Evolutionary conservation across 306 rosid species (phyloP).

Genomic region (Alnus glutinosa): DNA sequence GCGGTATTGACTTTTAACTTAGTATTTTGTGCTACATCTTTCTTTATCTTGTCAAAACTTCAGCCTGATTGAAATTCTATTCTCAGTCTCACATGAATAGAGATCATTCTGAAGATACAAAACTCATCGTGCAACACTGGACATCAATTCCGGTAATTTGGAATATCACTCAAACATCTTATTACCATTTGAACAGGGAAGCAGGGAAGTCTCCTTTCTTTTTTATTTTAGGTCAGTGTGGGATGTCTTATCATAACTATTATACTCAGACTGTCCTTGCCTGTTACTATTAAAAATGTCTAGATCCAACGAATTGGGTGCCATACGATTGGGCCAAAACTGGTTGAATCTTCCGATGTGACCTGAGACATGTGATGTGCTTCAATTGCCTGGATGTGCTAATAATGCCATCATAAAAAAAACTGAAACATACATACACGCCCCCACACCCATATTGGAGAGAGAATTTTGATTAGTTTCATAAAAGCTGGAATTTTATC

Average conservation of each 20-base stretch:
- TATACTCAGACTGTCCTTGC: neutral
- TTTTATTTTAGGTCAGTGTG: constrained; percentile 16
- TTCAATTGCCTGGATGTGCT: neutral
- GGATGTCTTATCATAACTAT: constrained; percentile 5
- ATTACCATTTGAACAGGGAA: constrained; percentile 16
- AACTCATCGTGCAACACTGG: constrained; percentile 81
- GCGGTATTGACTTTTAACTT: constrained; percentile 50
- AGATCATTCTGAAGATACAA: constrained; percentile 94
- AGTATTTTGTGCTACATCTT: constrained; percentile 16
- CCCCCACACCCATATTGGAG: neutral
- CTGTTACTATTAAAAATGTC: neutral
- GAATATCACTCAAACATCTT: constrained; percentile 13
- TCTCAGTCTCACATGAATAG: constrained; percentile 92
- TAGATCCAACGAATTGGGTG: constrained; percentile 11
- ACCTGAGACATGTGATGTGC: neutral
- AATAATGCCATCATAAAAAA: neutral
- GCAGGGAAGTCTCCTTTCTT: constrained; percentile 9
- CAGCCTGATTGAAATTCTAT: constrained; percentile 11
- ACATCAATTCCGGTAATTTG: constrained; percentile 72
- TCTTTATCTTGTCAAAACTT: constrained; percentile 22
- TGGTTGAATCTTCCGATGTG: neutral
- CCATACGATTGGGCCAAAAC: constrained; percentile 9
- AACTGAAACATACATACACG: neutral
- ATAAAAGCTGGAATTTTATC: constrained; percentile 26
- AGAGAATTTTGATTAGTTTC: neutral